Evolutionary conservation across 2,329 filamentous ascomycete species (phyloP).

Genomic region (Bisporella sp.): DNA sequence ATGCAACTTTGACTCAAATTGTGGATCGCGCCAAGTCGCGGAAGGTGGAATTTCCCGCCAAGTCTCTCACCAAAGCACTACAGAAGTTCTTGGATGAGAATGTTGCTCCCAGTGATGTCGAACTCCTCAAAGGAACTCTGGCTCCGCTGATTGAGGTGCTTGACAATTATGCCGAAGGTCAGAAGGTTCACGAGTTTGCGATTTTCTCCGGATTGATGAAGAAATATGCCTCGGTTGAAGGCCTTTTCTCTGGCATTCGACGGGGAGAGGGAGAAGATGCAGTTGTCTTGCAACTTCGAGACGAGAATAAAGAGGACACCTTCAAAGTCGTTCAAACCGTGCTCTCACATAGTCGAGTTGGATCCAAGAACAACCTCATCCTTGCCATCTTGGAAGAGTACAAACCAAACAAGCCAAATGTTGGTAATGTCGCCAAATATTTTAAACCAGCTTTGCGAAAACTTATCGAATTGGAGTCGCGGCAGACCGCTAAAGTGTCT

Average conservation of each 20-base stretch:
- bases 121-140: slow-evolving; percentile 65
- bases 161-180: slow-evolving; percentile 73
- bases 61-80: slow-evolving; percentile 76
- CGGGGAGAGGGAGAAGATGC: slow-evolving; percentile 85
- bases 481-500: slow-evolving; percentile 82
- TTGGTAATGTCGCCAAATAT: slow-evolving; percentile 81
- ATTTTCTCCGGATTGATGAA: slow-evolving; percentile 76
- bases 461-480: slow-evolving; percentile 85
- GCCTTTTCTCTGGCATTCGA: slow-evolving; percentile 64
- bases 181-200: slow-evolving; percentile 83
- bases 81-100: slow-evolving; percentile 86
- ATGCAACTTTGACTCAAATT: slow-evolving; percentile 72
- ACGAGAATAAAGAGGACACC: slow-evolving; percentile 93
- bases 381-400: slow-evolving; percentile 91
- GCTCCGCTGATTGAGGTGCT: slow-evolving; percentile 73
- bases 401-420: slow-evolving; percentile 85
- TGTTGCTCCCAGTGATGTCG: slow-evolving; percentile 64
- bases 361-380: slow-evolving; percentile 88
- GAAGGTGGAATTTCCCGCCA: slow-evolving; percentile 84
- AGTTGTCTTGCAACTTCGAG: slow-evolving; percentile 85
- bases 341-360: slow-evolving; percentile 87
- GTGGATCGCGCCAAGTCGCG: slow-evolving; percentile 77
- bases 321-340: slow-evolving; percentile 79
- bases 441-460: slow-evolving; percentile 76
- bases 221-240: slow-evolving; percentile 77